phyloP scores from a whole-genome alignment of 305 asterid species.

The Galium porrigens region DNA sequence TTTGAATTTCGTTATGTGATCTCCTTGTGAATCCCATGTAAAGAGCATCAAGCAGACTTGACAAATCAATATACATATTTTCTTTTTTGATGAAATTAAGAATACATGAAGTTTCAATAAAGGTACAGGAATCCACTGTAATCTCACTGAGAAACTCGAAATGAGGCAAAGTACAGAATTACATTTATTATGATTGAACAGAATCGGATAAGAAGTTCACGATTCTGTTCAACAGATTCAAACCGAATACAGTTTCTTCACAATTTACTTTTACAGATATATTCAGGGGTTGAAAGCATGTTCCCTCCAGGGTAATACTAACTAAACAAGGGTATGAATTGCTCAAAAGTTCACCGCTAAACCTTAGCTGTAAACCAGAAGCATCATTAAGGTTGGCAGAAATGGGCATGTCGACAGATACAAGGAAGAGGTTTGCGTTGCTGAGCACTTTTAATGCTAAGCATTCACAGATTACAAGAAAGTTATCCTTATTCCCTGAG shows the following conservation, averaged over 20 bases:
- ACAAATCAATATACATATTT: neutral
- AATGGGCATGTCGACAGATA: conserved; percentile 84
- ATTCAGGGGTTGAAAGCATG: conserved; percentile 58
- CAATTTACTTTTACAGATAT: conserved; percentile 63
- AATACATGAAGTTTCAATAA: neutral
- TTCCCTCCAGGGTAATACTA: conserved; percentile 60
- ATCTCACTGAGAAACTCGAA: neutral
- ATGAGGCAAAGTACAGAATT: neutral
- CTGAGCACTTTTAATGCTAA: conserved; percentile 73
- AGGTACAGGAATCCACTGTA: neutral
- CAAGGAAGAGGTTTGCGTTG: conserved; percentile 59
- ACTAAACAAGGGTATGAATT: conserved; percentile 60
- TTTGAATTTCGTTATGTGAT: conserved; percentile 65
- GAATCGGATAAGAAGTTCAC: conserved; percentile 65
- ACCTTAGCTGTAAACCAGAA: conserved; percentile 63
- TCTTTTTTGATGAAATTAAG: neutral
- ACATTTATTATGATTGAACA: conserved; percentile 16
- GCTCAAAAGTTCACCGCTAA: conserved; percentile 75
- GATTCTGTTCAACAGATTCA: conserved; percentile 72
- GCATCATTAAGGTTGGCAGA: conserved; percentile 62
- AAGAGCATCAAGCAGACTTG: neutral
- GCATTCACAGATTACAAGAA: conserved; percentile 61
- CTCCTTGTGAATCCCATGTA: conserved; percentile 19
- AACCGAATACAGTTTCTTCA: conserved; percentile 86
- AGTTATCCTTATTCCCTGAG: conserved; percentile 40